Evolutionary conservation across 2,329 filamentous ascomycete species (phyloP).

Genomic region (Xylaria sp.): DNA sequence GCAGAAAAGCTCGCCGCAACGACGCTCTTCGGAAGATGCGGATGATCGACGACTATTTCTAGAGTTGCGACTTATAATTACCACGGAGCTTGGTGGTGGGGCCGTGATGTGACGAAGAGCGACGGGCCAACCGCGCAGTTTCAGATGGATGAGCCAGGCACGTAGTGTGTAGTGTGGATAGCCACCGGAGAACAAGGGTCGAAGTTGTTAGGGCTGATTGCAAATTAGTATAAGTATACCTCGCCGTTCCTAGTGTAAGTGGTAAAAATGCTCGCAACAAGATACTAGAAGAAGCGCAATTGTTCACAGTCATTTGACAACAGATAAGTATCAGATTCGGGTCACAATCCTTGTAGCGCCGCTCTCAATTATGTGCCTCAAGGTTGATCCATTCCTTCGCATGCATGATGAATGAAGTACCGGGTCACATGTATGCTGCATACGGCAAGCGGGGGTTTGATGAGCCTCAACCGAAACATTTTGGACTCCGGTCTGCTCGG

Average conservation of each 20-base stretch:
- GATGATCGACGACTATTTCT: background rate
- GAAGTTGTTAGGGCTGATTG: conserved; percentile 10
- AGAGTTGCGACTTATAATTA: conserved; percentile 16
- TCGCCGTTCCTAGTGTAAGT: background rate
- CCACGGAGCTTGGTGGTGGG: conserved; percentile 13
- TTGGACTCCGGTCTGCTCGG: background rate
- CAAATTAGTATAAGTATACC: background rate
- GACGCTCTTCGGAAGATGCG: background rate
- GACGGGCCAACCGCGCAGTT: conserved; percentile 26
- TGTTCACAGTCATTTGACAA: background rate
- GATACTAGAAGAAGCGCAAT: background rate
- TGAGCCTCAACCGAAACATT: conserved; percentile 24
- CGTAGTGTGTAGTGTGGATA: background rate
- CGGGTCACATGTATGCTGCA: conserved; percentile 10
- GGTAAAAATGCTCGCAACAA: background rate
- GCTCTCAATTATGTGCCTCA: background rate
- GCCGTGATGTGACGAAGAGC: conserved; percentile 8
- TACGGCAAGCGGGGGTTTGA: conserved; percentile 28
- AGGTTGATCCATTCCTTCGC: background rate
- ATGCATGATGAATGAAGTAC: conserved; percentile 27
- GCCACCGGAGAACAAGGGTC: conserved; percentile 2
- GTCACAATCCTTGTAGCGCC: background rate
- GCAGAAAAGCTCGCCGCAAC: background rate
- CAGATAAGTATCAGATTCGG: background rate
- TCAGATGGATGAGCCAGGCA: conserved; percentile 28